Evolutionary conservation across 768 basidiomycete genomes (phyloP), one percentile per base, ranked within the genome.

Genomic region (Dictyophora rubrovolvata): DNA sequence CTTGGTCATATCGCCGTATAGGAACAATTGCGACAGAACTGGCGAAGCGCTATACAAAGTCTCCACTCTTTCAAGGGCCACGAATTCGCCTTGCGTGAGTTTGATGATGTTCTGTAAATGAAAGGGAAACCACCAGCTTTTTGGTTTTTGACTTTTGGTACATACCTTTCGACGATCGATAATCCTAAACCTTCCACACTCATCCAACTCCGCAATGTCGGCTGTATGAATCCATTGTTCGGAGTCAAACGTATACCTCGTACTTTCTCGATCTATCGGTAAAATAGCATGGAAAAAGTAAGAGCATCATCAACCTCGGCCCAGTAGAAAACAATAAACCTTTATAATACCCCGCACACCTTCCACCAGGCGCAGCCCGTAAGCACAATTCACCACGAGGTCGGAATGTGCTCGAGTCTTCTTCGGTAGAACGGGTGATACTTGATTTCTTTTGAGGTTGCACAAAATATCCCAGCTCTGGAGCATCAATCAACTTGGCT

Each of bases 11-110:
- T 98, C 92, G 49, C 92, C 96, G 67, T 99, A 86, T 48, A 98
- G 85, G 68, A 86, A 92, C 60, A 95, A 77, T 67, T 93, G 87
- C 34, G 81, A 77, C 55, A 90, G 80, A 46, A 89, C 66, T 4
- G 91, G 84, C 48, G 79, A 80, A 56, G 83, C 74, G 63, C 77
- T 78, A 69, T 92, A 93, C 55, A 81, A 65, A 67, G 87, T 89
- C 73, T 97, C 94, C 53, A 96, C 79, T 73, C 93, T 96, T 73
- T 99, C 95, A 50, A 98, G 78, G 42, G 95, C 96, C 56, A 99
- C 94, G 68, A 98, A 99, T 74, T 99, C 96, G 61, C 95, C 96
- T 72, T 99, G 96, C 11, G 89, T 77, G 52, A 99, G 87, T 73
- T 99, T 99, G 87, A 97, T 91, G 69, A 99, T 93, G 72, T 99